Percentiles rank a stretch among this genome's conserved stretches.
These are phyloP conservation scores for Xylariaceae sp. DNA, from an alignment of 2,329 filamentous ascomycete species.

Conservation along the genomic window DNA sequence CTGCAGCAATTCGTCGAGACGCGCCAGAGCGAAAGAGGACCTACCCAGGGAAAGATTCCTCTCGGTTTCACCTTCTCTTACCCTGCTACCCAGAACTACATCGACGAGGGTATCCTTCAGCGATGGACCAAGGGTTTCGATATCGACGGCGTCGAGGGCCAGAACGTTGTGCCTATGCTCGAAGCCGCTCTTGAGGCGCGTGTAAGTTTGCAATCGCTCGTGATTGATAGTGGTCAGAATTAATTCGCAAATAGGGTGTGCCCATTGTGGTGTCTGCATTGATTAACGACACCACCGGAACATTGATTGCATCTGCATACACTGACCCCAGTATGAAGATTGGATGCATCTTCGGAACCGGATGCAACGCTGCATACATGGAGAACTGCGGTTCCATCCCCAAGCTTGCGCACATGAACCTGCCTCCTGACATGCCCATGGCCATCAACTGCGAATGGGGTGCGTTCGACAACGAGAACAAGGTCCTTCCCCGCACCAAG, in stretches of 20 bases:
- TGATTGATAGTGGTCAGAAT: neutral
- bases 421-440: constrained; percentile 78
- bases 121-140: constrained; percentile 98
- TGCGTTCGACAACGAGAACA: constrained; percentile 90
- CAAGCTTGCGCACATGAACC: constrained; percentile 87
- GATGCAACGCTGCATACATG: constrained; percentile 98
- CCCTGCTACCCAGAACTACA: constrained; percentile 86
- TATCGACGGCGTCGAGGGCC: constrained; percentile 82
- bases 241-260: constrained; percentile 55
- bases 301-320: constrained; percentile 91
- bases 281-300: constrained; percentile 97
- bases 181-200: constrained; percentile 68
- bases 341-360: constrained; percentile 96
- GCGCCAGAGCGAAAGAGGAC: constrained; percentile 64
- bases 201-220: constrained; percentile 39
- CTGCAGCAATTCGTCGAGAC: constrained; percentile 84
- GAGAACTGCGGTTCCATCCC: constrained; percentile 86
- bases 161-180: constrained; percentile 86
- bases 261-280: constrained; percentile 89
- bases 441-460: constrained; percentile 98
- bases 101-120: constrained; percentile 87
- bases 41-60: constrained; percentile 58
- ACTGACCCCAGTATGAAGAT: constrained; percentile 92
- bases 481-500: constrained; percentile 75
- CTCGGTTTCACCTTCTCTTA: constrained; percentile 97